Evolutionary conservation across 495 filamentous ascomycete species (phyloP), one percentile per base, ranked within the genome.

Genomic region (Penicillium manginii): DNA sequence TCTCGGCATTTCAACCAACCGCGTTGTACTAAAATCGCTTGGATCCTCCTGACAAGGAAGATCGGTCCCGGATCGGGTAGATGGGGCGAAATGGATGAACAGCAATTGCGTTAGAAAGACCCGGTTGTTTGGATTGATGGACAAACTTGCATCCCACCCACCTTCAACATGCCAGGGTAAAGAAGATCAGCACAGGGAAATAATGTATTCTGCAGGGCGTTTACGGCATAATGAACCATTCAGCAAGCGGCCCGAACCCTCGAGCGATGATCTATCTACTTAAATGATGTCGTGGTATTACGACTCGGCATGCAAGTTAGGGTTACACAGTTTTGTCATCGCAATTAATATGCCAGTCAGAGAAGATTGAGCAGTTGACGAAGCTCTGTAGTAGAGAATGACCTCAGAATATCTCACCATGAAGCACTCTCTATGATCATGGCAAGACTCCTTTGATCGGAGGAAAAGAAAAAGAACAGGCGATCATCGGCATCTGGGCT

Each of bases 401-500:
- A 43, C 15, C n/a, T 43, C 40, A 43, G 17, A 43, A n/a, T 18
- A 8, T 29, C 26, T 45, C 42, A 9, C 5, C 3, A 21, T 45
- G 42, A 5, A 19, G 17, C 15, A 21, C 15, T 22, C 1, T 21
- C 42, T 12, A 18, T n/a, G n/a, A n/a, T n/a, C 17, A 2, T 45
- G 17, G 42, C 17, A 45, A 45, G 14, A 10, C 42, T 17, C 17
- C 42, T 45, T 39, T 45, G 42, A 45, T 45, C 42, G 42, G 42
- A 45, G 42, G 17, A 21, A 45, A 19, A 5, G 45, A 47, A n/a
- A 11, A 37, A n/a, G 35, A 37, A 37, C 35, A 23, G 26, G 22
- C 45, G 45, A 47, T 26, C 21, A 19, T 47, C 45, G 45, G 45
- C 40, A 23, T 22, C 19, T 23, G 19, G 18, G 45, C 45, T 47